These are phyloP conservation scores for Exophiala sp. DNA, from an alignment of 2,329 filamentous ascomycete species.

Conservation along the genomic window DNA sequence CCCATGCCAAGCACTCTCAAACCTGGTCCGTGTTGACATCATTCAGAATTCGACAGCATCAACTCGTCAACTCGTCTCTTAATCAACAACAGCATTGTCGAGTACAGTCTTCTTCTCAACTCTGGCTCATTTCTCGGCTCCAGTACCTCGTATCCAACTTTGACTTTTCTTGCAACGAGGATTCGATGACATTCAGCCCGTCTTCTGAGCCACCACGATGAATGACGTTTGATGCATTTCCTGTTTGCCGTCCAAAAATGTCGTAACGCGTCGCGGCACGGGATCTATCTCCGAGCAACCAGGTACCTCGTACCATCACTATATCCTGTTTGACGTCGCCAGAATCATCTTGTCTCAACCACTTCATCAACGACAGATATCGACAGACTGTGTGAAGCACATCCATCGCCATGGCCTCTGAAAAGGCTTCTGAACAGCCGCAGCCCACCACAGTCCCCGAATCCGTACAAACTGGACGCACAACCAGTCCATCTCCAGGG, in stretches of 20 bases:
- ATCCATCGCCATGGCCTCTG: slow-evolving; percentile 13
- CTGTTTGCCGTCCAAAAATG: not conserved
- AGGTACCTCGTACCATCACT: not conserved
- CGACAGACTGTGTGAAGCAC: not conserved
- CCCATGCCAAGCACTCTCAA: not conserved
- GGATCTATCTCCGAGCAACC: not conserved
- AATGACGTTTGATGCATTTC: too few species aligned
- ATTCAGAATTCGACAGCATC: not conserved
- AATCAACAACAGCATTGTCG: too few species aligned
- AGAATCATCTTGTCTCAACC: not conserved
- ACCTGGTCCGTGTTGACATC: not conserved
- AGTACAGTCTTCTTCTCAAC: too few species aligned
- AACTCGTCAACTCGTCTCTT: too few species aligned
- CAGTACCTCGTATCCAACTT: too few species aligned
- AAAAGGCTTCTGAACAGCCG: slow-evolving; percentile 18
- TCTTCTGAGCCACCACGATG: too few species aligned
- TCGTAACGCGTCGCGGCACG: not conserved
- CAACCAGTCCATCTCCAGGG: slow-evolving; percentile 25
- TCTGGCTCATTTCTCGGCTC: too few species aligned
- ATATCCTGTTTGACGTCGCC: not conserved
- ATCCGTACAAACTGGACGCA: slow-evolving; percentile 10
- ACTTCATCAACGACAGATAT: not conserved
- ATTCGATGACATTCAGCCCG: too few species aligned
- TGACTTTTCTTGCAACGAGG: too few species aligned
- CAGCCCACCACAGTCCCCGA: slow-evolving; percentile 10